Evolutionary conservation across 2,329 filamentous ascomycete species (phyloP), one percentile per base, ranked within the genome.

Genomic region (Helotiales sp.): DNA sequence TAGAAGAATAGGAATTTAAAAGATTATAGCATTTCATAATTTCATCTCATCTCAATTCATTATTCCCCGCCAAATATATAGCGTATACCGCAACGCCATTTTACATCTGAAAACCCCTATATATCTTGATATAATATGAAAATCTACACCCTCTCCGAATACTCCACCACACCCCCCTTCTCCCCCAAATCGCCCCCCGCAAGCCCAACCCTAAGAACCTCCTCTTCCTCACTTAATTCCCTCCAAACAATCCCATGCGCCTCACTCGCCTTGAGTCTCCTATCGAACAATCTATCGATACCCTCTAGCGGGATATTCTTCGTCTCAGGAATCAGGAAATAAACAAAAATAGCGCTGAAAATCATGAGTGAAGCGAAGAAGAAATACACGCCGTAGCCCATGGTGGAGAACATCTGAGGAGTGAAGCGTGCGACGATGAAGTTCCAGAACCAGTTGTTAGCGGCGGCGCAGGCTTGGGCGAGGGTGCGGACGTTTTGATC

Each of bases 391-490:
- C 85, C 86, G 64, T 82, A 88, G n/a, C 75, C 74, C 77, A 82
- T 81, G 8, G 75, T 72, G 22, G 75, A 68, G 63, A 85, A 82
- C 83, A 88, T 88, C 63, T 87, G 82, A 25, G 81, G 84, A 0
- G 84, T 89, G 75, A 87, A 89, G 10, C 86, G 79, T 0, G 80
- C 80, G 63, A 90, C 81, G 68, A 90, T 78, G 70, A 90, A 89
- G 71, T 89, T 90, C 74, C 76, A 71, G 61, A 72, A 71, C 88
- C 88, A 91, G 72, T 91, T 90, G 73, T 82, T 87, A 2, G 84
- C 84, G 0, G 87, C 83, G 0, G 89, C 89, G 34, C 81, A 87
- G 9, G 89, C 88, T 69, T 91, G 88, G 1, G 87, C 88, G 0
- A 92, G 78, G 0, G 85, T 83, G 52, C 87, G 80, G 15, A 85